Evolutionary conservation across 805 yeast genomes (phyloP), one percentile per base, ranked within the genome.

Genomic region (Lachancea meyersii): DNA sequence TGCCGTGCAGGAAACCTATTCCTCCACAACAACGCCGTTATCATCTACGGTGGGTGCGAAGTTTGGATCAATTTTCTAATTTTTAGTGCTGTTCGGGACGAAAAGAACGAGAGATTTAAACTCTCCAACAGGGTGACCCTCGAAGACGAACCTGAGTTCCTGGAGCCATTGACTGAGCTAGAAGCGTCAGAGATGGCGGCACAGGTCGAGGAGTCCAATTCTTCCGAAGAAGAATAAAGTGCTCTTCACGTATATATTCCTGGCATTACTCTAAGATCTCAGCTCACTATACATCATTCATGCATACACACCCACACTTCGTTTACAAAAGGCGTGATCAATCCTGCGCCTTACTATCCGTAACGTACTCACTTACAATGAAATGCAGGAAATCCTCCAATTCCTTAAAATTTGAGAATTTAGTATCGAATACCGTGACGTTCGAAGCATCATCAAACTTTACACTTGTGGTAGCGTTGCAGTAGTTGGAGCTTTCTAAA

Each of bases 21-120:
- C 19, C 45, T 82, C n/a, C 77, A 82, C 54, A 82, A 82, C 61
- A 79, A 77, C 54, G 64, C 77, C 35, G 75, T 80, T 3, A 80
- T 83, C 48, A 64, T 73, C 4, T 80, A 73, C 54, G 60, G 77
- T 23, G 80, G 82, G 48, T 53, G 75, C 48, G 93, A 83, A 58
- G 71, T 82, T 24, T 83, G 89, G 87, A 67, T 78, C 53, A 77
- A 80, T 52, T 77, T 80, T 45, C 63, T 82, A 49, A 70, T 80
- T 26, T 82, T 71, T 59, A 75, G 72, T 54, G 71, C 80, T 33
- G 64, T 83, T 46, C 73, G 79, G 53, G 88, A 82, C 47, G 91
- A 82, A 53, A 76, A 72, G 53, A 69, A 70, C 46, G 67, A 68
- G 45, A 68, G 74, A 45, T 64, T 71, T 41, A 75, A 76, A 50